phyloP scores from a whole-genome alignment of 2,329 filamentous ascomycete species.

The Fusarium equiseti region DNA sequence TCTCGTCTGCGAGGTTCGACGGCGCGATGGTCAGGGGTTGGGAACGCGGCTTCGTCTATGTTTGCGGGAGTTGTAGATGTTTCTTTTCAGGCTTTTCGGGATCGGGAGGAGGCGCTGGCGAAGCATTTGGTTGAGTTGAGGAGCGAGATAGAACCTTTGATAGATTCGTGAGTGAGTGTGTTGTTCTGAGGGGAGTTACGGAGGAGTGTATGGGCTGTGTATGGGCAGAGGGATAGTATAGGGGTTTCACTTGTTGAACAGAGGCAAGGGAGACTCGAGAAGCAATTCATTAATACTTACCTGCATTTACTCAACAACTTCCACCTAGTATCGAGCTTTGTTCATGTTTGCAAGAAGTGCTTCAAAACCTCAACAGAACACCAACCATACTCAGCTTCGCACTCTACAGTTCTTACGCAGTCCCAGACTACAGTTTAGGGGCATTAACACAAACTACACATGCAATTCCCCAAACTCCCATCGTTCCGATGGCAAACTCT shows the following conservation, averaged over 20 bases:
- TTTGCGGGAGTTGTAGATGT: conserved; percentile 51
- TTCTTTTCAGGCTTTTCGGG: conserved; percentile 50
- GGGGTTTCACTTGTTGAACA: conserved; percentile 8
- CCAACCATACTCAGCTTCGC: background rate
- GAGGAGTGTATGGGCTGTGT: background rate
- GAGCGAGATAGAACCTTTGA: conserved; percentile 51
- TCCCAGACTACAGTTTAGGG: background rate
- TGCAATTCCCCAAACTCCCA: conserved; percentile 8
- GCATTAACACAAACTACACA: conserved; percentile 8
- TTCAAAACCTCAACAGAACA: background rate
- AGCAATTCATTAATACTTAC: conserved; percentile 33
- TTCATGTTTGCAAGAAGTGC: background rate
- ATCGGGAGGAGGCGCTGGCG: conserved; percentile 52
- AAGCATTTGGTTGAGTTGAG: conserved; percentile 51
- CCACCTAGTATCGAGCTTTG: background rate
- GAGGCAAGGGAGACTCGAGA: conserved; percentile 12
- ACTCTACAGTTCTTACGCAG: background rate
- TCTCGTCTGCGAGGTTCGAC: conserved; percentile 52
- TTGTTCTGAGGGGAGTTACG: background rate
- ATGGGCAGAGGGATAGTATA: conserved; percentile 16
- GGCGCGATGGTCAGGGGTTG: conserved; percentile 44
- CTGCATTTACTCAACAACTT: conserved; percentile 12
- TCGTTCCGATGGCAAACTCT: background rate
- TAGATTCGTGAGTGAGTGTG: conserved; percentile 43
- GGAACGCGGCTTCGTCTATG: conserved; percentile 48